phyloP scores from a whole-genome alignment of 1,139 yeast genomes.

The Yamadazyma atlantica region DNA sequence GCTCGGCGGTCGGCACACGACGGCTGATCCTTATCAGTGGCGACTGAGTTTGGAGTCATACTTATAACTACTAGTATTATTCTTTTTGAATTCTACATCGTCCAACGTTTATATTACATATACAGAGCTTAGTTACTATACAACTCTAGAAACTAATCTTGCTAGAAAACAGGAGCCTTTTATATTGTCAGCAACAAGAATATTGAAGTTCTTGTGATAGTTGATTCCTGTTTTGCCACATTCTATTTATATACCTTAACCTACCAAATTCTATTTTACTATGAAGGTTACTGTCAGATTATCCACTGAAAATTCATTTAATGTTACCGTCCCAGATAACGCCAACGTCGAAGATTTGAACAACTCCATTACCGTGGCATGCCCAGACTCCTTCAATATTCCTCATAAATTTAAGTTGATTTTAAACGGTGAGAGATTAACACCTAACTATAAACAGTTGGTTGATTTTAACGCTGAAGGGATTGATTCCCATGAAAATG shows the following conservation, averaged over 20 bases:
- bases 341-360: constrained; percentile 51
- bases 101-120: neutral
- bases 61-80: neutral
- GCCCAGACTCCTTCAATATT: constrained; percentile 32
- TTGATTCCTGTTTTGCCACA: too few relatives aligned
- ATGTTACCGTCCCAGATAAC: constrained; percentile 49
- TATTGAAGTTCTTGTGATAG: too few relatives aligned
- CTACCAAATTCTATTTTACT: neutral
- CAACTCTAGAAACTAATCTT: neutral
- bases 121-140: neutral
- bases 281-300: constrained; percentile 46
- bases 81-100: neutral
- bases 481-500: constrained; percentile 19
- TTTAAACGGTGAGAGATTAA: constrained; percentile 51
- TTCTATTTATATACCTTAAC: too few relatives aligned
- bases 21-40: constrained; percentile 8
- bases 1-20: constrained; percentile 1
- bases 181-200: too few relatives aligned
- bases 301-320: constrained; percentile 40
- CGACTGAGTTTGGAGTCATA: constrained; percentile 1
- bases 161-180: neutral
- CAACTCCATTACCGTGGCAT: constrained; percentile 42
- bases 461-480: constrained; percentile 18
- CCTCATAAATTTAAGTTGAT: constrained; percentile 50
- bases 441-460: constrained; percentile 23